Percentiles rank a stretch among this genome's conserved stretches.
Evolutionary conservation across 116 monocot genomes (phyloP).

Genomic region (Cymodocea nodosa): DNA sequence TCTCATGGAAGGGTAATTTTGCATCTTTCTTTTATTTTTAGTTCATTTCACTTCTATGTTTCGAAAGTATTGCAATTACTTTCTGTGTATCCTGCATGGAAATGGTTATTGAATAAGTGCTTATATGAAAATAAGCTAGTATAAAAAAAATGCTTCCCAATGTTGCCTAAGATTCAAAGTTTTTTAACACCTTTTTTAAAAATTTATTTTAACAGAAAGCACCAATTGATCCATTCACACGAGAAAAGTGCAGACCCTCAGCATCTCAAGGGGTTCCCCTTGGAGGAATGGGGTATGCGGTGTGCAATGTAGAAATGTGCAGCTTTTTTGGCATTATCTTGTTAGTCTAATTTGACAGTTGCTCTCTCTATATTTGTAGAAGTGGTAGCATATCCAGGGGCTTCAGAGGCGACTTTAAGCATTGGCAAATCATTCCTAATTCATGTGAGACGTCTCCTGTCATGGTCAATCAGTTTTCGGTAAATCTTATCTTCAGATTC

Average conservation of each 20-base stretch:
- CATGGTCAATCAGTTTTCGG: constrained; percentile 97
- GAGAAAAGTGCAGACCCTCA: constrained; percentile 72
- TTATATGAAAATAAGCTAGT: no score
- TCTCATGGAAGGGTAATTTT: constrained; percentile 87
- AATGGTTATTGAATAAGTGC: no score
- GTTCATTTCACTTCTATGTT: neutral
- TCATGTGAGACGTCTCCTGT: constrained; percentile 82
- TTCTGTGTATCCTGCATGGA: no score
- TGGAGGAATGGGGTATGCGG: constrained; percentile 94
- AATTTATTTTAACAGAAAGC: constrained; percentile 58
- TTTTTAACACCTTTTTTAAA: neutral
- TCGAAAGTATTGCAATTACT: no score
- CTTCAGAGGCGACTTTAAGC: constrained; percentile 94
- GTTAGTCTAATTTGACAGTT: neutral
- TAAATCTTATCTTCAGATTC: constrained; percentile 14
- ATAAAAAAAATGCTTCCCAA: no score
- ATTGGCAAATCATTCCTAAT: constrained; percentile 94
- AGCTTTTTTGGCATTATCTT: neutral
- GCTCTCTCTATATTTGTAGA: constrained; percentile 24
- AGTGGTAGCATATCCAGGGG: constrained; percentile 99
- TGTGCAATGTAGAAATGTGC: neutral
- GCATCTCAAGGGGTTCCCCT: constrained; percentile 99
- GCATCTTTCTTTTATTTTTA: neutral
- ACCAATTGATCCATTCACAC: constrained; percentile 96
- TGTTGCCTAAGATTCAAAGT: no score